Percentiles rank a stretch among this genome's conserved stretches.
phyloP scores from a whole-genome alignment of 169 alveolate species.

The Cryptosporidium ryanae region DNA sequence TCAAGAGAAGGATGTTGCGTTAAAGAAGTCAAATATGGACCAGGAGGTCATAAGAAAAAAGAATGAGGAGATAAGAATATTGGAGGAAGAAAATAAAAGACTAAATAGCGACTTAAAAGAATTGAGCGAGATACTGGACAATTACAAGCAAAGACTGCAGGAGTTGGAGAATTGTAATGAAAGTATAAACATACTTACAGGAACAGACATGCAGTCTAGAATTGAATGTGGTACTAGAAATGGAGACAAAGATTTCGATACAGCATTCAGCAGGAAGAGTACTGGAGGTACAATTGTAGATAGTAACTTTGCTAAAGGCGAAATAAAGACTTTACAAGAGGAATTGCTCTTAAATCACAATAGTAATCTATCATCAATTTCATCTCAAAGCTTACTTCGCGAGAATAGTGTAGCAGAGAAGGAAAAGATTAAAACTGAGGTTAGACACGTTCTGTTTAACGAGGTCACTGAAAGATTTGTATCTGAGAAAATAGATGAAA shows the following conservation, averaged over 20 bases:
- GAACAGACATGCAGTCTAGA: slow-evolving; percentile 46
- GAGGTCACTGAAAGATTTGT: slow-evolving; percentile 45
- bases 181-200: slow-evolving; percentile 46
- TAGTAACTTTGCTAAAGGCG: slow-evolving; percentile 11
- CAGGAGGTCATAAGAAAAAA: slow-evolving; percentile 22
- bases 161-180: slow-evolving; percentile 39
- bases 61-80: slow-evolving; percentile 6
- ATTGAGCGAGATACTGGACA: slow-evolving; percentile 28
- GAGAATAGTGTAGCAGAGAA: slow-evolving; percentile 1
- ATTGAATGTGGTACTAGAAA: slow-evolving; percentile 20
- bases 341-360: slow-evolving; percentile 6
- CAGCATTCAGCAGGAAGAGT: slow-evolving; percentile 32
- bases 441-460: slow-evolving; percentile 65
- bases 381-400: background rate
- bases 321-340: slow-evolving; percentile 57
- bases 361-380: background rate
- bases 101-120: slow-evolving; percentile 23
- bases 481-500: background rate
- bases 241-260: slow-evolving; percentile 22
- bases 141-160: slow-evolving; percentile 27
- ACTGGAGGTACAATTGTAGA: slow-evolving; percentile 35
- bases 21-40: slow-evolving; percentile 20
- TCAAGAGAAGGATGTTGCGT: slow-evolving; percentile 33
- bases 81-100: slow-evolving; percentile 33
- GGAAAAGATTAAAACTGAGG: background rate